phyloP scores from a whole-genome alignment of 2,329 filamentous ascomycete genomes.

The Mycogone perniciosa region DNA sequence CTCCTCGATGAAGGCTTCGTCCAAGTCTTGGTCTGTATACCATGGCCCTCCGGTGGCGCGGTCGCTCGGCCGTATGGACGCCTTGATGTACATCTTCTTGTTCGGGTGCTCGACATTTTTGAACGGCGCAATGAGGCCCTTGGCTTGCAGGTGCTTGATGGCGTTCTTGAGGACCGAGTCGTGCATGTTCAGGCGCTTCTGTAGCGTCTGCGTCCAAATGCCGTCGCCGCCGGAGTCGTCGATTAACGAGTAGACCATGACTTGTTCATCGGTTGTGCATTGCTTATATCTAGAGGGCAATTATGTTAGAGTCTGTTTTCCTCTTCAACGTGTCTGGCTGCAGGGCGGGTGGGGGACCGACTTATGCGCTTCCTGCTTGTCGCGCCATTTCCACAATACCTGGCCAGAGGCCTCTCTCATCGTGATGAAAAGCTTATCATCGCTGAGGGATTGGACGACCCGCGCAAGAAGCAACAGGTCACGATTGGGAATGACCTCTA shows the following conservation, averaged over 20 bases:
- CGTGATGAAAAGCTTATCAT: conserved; percentile 53
- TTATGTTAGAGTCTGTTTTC: not conserved
- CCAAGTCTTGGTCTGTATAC: conserved; percentile 87
- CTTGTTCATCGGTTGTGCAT: conserved; percentile 64
- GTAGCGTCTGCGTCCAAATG: conserved; percentile 85
- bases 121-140: conserved; percentile 78
- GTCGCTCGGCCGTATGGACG: conserved; percentile 75
- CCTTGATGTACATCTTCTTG: conserved; percentile 94
- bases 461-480: conserved; percentile 49
- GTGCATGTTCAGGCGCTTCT: conserved; percentile 73
- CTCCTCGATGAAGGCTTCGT: conserved; percentile 78
- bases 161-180: conserved; percentile 74
- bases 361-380: conserved; percentile 56
- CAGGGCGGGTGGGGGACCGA: conserved; percentile 26
- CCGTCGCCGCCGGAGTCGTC: conserved; percentile 79
- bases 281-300: conserved; percentile 46
- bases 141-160: conserved; percentile 76
- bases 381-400: conserved; percentile 51
- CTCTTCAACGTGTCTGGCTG: not conserved
- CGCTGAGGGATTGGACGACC: conserved; percentile 51
- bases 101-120: conserved; percentile 87
- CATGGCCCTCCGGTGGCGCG: conserved; percentile 90
- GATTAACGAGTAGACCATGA: conserved; percentile 81
- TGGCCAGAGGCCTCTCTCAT: conserved; percentile 36
- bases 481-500: conserved; percentile 51